phyloP scores from a whole-genome alignment of 1,139 yeast species.

The Protomyces gravidus region DNA sequence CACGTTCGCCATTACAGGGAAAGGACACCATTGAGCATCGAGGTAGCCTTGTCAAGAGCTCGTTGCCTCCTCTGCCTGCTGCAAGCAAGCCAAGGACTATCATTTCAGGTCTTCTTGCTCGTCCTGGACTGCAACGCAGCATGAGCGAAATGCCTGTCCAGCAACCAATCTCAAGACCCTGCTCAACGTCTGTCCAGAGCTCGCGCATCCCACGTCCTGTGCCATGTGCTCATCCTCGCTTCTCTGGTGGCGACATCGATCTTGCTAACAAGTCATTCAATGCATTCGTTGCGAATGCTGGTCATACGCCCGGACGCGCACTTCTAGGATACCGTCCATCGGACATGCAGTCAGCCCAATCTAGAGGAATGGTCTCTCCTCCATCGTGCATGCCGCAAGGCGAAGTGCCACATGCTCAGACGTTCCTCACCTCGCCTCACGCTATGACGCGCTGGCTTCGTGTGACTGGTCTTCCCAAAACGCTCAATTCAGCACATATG shows the following conservation, averaged over 20 bases:
- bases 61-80: not conserved
- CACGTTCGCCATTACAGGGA: not conserved
- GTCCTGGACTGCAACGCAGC: not conserved
- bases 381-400: not conserved
- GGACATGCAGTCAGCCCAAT: not conserved
- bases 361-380: not conserved
- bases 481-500: conserved; percentile 28
- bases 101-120: not conserved
- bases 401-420: not conserved
- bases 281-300: not conserved
- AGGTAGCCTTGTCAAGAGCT: not conserved
- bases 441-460: conserved; percentile 32
- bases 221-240: too few relatives aligned
- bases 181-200: too few relatives aligned
- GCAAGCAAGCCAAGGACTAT: not conserved
- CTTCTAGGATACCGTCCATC: not conserved
- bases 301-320: not conserved
- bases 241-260: not conserved
- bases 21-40: not conserved
- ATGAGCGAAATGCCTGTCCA: not conserved
- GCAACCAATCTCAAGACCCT: too few relatives aligned
- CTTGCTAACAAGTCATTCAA: not conserved
- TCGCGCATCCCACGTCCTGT: too few relatives aligned
- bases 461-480: conserved; percentile 31
- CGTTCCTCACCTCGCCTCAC: not conserved